A percentile compares a stretch with the other conserved stretches of the same genome.
phyloP scores from a whole-genome alignment of 1,284 basidiomycete genomes.

The Malassezia vespertilionis region DNA sequence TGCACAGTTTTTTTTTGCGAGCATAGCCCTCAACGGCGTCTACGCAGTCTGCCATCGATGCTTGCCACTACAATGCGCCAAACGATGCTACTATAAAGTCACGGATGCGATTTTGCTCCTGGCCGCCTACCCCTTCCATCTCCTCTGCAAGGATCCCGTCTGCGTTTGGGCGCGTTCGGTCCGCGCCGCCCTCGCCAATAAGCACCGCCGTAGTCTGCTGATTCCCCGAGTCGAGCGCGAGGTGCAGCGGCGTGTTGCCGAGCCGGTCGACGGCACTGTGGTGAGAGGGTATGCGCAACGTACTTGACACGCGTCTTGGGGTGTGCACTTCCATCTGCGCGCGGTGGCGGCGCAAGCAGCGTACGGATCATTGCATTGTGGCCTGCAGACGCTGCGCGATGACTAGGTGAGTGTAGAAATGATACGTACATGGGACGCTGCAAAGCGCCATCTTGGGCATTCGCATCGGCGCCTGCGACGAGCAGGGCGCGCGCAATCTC shows the following conservation, averaged over 20 bases:
- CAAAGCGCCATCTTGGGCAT: constrained; percentile 25
- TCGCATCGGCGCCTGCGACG: constrained; percentile 22
- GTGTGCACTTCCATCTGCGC: constrained; percentile 15
- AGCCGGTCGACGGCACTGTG: constrained; percentile 26
- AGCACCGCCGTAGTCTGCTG: constrained; percentile 25
- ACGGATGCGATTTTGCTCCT: constrained; percentile 18
- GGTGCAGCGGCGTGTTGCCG: constrained; percentile 29
- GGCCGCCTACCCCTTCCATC: constrained; percentile 25
- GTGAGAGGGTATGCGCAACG: constrained; percentile 1
- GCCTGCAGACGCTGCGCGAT: constrained; percentile 23
- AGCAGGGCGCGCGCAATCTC: constrained; percentile 24
- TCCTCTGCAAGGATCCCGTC: constrained; percentile 24
- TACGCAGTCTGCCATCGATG: no score
- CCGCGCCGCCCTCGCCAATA: constrained; percentile 22
- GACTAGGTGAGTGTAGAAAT: constrained; percentile 9
- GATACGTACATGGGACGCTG: constrained; percentile 22
- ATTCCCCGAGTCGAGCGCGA: constrained; percentile 26
- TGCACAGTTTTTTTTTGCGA: constrained; percentile 1
- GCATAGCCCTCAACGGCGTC: no score
- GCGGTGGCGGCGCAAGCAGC: constrained; percentile 20
- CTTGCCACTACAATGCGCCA: constrained; percentile 8
- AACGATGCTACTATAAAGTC: constrained; percentile 12
- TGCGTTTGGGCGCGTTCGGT: constrained; percentile 20
- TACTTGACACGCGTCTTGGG: constrained; percentile 31
- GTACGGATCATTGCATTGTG: constrained; percentile 22